Evolutionary conservation across 257 asterid genomes (phyloP), one percentile per base, ranked within the genome.

Genomic region (Solanum arcanum): DNA sequence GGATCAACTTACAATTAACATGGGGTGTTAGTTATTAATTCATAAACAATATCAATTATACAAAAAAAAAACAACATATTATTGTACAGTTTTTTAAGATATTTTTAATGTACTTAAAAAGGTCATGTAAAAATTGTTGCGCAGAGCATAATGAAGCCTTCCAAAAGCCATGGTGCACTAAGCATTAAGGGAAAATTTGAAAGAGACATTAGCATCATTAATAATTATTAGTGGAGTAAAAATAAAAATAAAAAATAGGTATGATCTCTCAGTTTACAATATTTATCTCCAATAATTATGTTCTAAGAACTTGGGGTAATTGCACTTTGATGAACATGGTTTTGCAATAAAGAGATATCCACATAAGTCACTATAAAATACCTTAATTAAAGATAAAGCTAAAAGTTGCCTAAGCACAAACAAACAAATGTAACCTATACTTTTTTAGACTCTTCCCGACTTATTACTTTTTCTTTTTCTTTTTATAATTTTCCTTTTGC

Each of bases 181-280:
- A 42, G 86, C 88, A 86, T 84, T 86, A 72, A 86, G 83, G 49
- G 78, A 62, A 88, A 82, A 29, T 84, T 86, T 72, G 86, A 83
- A 77, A 83, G 77, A 77, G 87, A 86, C 49, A 73, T 76, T 76
- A 25, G 76, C 47, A 86, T 84, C 47, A 73, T 86, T 87, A 68
- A 62, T 33, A 23, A 23, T 85, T 86, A 68, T 85, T 86, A 68
- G 89, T 83, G 89, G 89, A 86, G 60, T 41, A 77, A 83, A 89
- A 86, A 29, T 49, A 42, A 49, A 49, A 49, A 64, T 37, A 49
- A 14, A 49, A 49, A 60, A 64, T 62, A 35, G 60, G 37, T 69
- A 83, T 70, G 75, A 87, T 87, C 85, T 52, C 70, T 83, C 83
- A 88, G 86, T 88, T 83, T 86, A 66, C 77, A 11, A 20, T 70